Base-by-base conservation (phyloP, 129 eudicot genomes). In the Tanacetum coccineum region DNA sequence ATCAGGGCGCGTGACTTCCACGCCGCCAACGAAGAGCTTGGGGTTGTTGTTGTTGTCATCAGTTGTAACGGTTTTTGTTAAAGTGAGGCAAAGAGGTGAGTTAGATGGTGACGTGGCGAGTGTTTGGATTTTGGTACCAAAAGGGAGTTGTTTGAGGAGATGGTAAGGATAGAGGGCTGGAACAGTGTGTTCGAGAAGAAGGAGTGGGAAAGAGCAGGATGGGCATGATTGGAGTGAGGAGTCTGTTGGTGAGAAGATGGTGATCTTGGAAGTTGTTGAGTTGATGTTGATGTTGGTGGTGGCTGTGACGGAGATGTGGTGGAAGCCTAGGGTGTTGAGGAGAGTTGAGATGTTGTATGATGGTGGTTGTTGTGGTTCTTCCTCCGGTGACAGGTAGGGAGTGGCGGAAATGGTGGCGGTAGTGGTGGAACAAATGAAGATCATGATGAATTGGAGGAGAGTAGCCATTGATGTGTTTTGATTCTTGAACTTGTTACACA, bases 171-270 rank as follows among this genome's bases (percentile, higher is more conserved):
- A 90, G 65, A 82, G 87, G 46, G 81, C 80, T 1, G 91, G 79
- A 70, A 90, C 64, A 53, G 97, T 68, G 64, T 87, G 95, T 71
- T 87, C 95, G 17, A 75, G 88, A 57, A 90, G 80, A 73, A 90
- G 97, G 58, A 84, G 79, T 9, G 97, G 71, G 60, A 82, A 70
- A 58, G 87, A 82, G 77, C 97, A 90, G 32, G 87, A 59, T 6
- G 91, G 81, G 39, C 97, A 90, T 20, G 87, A 72, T 60, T 77
- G 87, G 75, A 90, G 82, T 3, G 97, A 86, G 70, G 73, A 57
- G 62, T 90, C 97, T 32, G 87, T 48, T 49, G 97, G 88, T 12
- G 97, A 77, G 77, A 90, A 90, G 45, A 90, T 78, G 46, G 97
- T 90, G 83, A 79, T 51, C 0, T 78, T 70, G 13, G 71, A 18